Evolutionary conservation across 257 asterid species (phyloP).

Genomic region (Pogostemon cablin): DNA sequence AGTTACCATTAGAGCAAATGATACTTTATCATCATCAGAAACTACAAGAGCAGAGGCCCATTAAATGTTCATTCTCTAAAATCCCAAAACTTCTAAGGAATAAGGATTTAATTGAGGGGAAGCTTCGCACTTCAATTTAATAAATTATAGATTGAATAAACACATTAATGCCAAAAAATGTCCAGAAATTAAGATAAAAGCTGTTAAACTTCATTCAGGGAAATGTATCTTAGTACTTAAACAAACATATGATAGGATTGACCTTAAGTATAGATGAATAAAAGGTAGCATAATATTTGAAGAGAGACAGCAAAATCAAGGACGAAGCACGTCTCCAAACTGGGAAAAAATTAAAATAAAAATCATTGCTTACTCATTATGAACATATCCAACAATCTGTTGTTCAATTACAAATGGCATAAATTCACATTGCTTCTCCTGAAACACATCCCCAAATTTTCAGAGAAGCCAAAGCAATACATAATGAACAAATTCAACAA

Average conservation of each 20-base stretch:
- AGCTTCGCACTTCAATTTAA: not conserved
- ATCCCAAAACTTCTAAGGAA: conserved; percentile 3
- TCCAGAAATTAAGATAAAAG: conserved; percentile 1
- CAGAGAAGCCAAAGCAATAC: not conserved
- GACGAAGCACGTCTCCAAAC: not conserved
- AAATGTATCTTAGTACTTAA: not conserved
- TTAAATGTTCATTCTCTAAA: not conserved
- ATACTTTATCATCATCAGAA: not conserved
- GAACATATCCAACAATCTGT: conserved; percentile 67
- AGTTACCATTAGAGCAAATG: not conserved
- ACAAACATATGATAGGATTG: not conserved
- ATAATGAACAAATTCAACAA: not conserved
- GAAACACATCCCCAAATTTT: conserved; percentile 33
- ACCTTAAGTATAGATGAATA: not conserved
- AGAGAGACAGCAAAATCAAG: not conserved
- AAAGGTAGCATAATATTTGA: not conserved
- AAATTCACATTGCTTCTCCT: conserved; percentile 75
- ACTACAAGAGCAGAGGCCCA: not conserved
- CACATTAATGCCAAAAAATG: not conserved
- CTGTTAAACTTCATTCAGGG: not conserved
- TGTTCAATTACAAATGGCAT: conserved; percentile 71
- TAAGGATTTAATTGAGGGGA: not conserved
- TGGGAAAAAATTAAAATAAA: not conserved
- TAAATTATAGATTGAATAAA: not conserved
- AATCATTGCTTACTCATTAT: conserved; percentile 50